Evolutionary conservation across 2,329 filamentous ascomycete species (phyloP), one percentile per base, ranked within the genome.

Genomic region (Clonostachys solani): DNA sequence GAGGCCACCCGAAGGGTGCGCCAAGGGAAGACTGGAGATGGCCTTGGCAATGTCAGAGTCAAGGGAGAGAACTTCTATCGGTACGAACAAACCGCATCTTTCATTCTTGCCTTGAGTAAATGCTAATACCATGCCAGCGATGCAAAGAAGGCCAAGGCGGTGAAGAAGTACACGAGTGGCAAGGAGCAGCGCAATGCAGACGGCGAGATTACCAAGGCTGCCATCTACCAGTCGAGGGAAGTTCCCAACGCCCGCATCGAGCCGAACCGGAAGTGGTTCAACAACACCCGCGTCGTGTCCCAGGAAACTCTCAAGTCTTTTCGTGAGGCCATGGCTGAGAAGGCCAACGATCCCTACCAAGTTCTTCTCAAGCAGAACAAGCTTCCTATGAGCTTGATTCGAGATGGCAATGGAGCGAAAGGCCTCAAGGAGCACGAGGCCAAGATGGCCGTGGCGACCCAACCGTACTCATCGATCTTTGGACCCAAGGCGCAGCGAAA

Each of bases 31-130:
- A 81, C 80, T 44, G 81, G 81, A 56, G 87, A 94, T 82, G 90
- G 90, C 66, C 90, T 96, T 82, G 84, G 73, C 60, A 97, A 97
- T 73, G 89, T 97, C 62, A 89, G 86, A 61, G 78, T 84, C 59
- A 99, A 99, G 74, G 94, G 94, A 72, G 92, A 97, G 78, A 97
- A 97, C 76, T 99, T 97, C 74, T 97, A 97, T 75, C 84, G 89
- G 78, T 86, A 73, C 55, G 76, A n/a, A 18, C 15, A 18, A 12
- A 18, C 12, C 17, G 36, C 36, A 41, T 19, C 15, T 8, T 17
- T 19, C 13, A 12, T 40, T 9, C 15, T 12, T 15, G 29, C 16
- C 35, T 23, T 5, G 35, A 18, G 12, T 13, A 15, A 35, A 23
- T 6, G n/a, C 42, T 43, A 41, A 45, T 36, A n/a, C 19, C 33